Base-by-base conservation (phyloP, 805 yeast species). In the Saccharomyces mikatae region DNA sequence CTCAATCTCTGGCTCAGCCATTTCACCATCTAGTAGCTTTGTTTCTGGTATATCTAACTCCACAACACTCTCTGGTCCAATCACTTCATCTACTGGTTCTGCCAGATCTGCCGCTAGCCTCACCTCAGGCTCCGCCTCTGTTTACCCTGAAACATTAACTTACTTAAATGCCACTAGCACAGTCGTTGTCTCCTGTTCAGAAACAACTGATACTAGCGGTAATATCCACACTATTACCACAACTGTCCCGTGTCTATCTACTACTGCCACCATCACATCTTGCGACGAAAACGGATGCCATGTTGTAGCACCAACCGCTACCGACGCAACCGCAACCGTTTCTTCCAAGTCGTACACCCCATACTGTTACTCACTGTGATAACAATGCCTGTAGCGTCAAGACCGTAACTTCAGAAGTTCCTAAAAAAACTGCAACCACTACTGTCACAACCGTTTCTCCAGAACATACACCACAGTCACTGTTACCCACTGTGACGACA, bases 31-130 rank as follows among this genome's bases (percentile, higher is more conserved):
- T 29, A 51, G 54, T 49, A 48, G 56, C 54, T 36, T 54, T 51
- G 49, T 58, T 29, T 68, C 69, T 22, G 68, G 69, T 26, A 24
- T 46, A 10, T 41, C 53, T 11, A 46, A 31, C 36, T 22, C 36
- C 29, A 41, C 48, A 6, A 41, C 53, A 17, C 11, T 27, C n/a
- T n/a, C 52, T 13, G 36, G 53, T 13, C 26, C 47, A 27, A 21
- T 32, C 22, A n/a, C 53, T 41, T 31, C 47, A n/a, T 22, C 27
- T 21, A 27, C 47, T 17, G 13, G 48, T 36, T 41, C 57, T 6
- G n/a, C 50, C 21, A 24, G 52, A 22, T 10, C 50, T 32, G 22
- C 36, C 46, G 8, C 51, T 41, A 41, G 27, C 32, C 17, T 41
- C 46, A 11, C 36, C 17, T 32, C 50, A 46, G 54, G 47, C 32